Evolutionary conservation across 495 filamentous ascomycete genomes (phyloP), one percentile per base, ranked within the genome.

Genomic region (Cercophora scortea): DNA sequence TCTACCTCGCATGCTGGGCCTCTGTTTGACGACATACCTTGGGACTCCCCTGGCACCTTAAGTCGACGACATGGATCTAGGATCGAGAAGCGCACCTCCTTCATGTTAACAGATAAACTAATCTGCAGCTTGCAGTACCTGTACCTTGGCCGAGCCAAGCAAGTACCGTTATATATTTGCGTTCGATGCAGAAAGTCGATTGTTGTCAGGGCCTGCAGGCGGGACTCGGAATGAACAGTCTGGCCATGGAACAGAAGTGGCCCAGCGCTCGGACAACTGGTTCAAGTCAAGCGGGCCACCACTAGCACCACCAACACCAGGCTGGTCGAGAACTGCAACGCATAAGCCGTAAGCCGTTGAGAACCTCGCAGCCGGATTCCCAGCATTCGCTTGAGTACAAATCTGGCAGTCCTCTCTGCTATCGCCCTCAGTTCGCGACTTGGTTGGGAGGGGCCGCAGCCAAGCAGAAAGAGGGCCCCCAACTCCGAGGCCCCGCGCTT

Each of bases 11-110:
- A 65, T 55, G 43, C 40, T 35, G 54, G 50, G 52, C 59, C 42
- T 48, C 52, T 51, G 56, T 53, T 61, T 61, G 56, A 63, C 62
- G 60, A 61, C 61, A 62, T 56, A 49, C 55, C 50, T 59, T 54
- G 25, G 25, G 41, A 56, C 50, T 62, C 51, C 49, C 55, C 53
- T 62, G 54, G 50, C 51, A 49, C 42, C 51, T 60, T 58, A 63
- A 63, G 47, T 59, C 61, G 49, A 63, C 61, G 58, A 66, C 63
- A 66, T 66, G 63, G 63, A 66, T 61, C 61, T 45, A 48, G 58
- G 58, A 56, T 63, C 55, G 18, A 60, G 8, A 25, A 59, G 13
- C 49, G 45, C 43, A 53, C 54, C 52, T 54, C 63, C 54, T 56
- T 63, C 58, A 58, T 60, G 50, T 59, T 51, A 64, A 62, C 59